phyloP scores from a whole-genome alignment of 2,329 filamentous ascomycete genomes.

The Trichoderma brevicompactum region DNA sequence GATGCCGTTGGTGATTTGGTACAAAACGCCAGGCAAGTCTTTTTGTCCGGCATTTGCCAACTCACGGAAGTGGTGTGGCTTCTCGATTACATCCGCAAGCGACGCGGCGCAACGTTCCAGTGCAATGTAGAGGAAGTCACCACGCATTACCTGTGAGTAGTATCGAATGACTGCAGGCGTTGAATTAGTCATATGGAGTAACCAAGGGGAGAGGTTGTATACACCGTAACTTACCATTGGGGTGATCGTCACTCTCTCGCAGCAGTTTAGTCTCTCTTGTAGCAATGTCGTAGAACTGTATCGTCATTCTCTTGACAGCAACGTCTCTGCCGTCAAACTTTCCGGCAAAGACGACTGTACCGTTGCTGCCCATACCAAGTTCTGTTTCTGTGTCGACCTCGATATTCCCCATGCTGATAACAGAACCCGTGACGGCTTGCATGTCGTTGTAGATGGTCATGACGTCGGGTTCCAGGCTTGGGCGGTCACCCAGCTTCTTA shows the following conservation, averaged over 20 bases:
- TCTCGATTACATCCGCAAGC: conserved; percentile 86
- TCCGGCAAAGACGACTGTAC: conserved; percentile 95
- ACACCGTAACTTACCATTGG: conserved; percentile 63
- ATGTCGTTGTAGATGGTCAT: conserved; percentile 62
- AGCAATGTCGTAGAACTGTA: conserved; percentile 93
- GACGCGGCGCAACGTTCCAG: conserved; percentile 93
- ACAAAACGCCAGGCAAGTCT: conserved; percentile 78
- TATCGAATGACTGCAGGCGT: conserved; percentile 78
- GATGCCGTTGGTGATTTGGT: conserved; percentile 88
- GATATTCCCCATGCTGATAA: conserved; percentile 65
- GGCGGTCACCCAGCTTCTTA: conserved; percentile 59
- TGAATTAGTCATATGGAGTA: background rate
- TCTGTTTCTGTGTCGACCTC: conserved; percentile 67
- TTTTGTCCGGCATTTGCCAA: conserved; percentile 73
- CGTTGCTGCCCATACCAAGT: conserved; percentile 84
- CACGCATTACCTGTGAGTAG: conserved; percentile 85
- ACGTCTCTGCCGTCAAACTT: conserved; percentile 91
- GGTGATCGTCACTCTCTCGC: conserved; percentile 91
- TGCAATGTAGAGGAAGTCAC: conserved; percentile 94
- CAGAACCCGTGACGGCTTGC: conserved; percentile 62
- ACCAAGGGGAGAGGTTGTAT: background rate
- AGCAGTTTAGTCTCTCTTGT: conserved; percentile 90
- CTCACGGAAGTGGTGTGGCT: conserved; percentile 66
- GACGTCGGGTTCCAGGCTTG: conserved; percentile 64
- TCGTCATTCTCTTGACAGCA: conserved; percentile 94